Conservation (phyloP, 192 early-diverging fungal genomes). For the Coemansia brasiliensis region DNA sequence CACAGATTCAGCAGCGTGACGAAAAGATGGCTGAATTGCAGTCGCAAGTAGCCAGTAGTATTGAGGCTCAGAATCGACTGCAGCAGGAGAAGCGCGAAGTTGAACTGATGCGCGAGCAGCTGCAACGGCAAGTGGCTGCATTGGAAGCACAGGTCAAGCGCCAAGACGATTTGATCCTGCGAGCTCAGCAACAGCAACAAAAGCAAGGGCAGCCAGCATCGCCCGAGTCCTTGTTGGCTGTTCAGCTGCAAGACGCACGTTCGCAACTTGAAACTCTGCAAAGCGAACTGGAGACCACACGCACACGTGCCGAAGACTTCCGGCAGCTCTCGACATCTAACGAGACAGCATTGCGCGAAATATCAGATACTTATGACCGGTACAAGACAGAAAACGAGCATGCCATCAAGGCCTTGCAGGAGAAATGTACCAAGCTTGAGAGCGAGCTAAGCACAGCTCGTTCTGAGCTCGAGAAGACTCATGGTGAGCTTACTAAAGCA, state of each 20-base stretch:
- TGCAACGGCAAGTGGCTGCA: slow-evolving; percentile 52
- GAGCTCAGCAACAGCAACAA: slow-evolving; percentile 24
- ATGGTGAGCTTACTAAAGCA: slow-evolving; percentile 15
- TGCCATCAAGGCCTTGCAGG: slow-evolving; percentile 22
- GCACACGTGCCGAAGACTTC: slow-evolving; percentile 42
- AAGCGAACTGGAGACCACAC: slow-evolving; percentile 37
- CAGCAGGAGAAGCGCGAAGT: slow-evolving; percentile 58
- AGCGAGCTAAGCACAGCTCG: slow-evolving; percentile 19
- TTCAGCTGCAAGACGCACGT: slow-evolving; percentile 56
- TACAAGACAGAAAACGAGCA: slow-evolving; percentile 61
- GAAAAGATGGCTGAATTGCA: slow-evolving; percentile 19
- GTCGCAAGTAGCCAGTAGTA: slow-evolving; percentile 17
- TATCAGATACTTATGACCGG: slow-evolving; percentile 67
- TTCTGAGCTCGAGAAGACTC: slow-evolving; percentile 26
- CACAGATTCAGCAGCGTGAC: slow-evolving; percentile 37
- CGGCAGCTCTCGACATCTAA: slow-evolving; percentile 53
- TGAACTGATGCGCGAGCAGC: slow-evolving; percentile 43
- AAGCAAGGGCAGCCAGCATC: slow-evolving; percentile 32
- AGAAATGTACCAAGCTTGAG: slow-evolving; percentile 37
- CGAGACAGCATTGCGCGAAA: slow-evolving; percentile 64
- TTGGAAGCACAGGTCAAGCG: slow-evolving; percentile 53
- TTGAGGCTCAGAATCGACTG: slow-evolving; percentile 54
- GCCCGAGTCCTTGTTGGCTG: slow-evolving; percentile 49
- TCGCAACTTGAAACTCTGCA: slow-evolving; percentile 58
- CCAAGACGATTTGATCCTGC: slow-evolving; percentile 53